Evolutionary conservation across 2,329 filamentous ascomycete genomes (phyloP), one percentile per base, ranked within the genome.

Genomic region (Ilyonectria robusta): DNA sequence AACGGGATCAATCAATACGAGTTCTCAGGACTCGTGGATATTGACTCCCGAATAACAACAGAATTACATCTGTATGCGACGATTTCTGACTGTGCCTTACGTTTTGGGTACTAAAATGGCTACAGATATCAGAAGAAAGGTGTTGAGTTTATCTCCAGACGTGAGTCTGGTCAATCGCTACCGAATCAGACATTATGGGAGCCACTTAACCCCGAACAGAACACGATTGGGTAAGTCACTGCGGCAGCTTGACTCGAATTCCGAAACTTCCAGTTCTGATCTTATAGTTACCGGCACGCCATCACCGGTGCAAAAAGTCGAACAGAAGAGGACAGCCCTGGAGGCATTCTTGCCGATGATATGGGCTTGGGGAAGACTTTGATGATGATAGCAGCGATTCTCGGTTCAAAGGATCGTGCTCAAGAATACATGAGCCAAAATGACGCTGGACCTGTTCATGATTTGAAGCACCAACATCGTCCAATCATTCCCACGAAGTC

Each of bases 331-430:
- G 59, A 62, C 15, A 17, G 37, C 35, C 23, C 31, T 2, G 59
- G 59, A 2, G 59, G 59, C 17, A 62, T 62, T 55, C 50, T 62
- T 26, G 59, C 59, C 5, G 59, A 62, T 31, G 59, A 55, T 13
- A 62, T 62, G 59, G 59, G 59, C 6, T 21, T 62, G 4, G 59
- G 59, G n/a, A 62, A 62, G 40, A 62, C 48, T 2, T 9, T 62
- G 26, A 62, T 19, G 10, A 62, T 51, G 26, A 51, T 62, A 10
- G 23, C 59, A 1, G 37, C 37, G 8, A 62, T 62, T 11, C 15
- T 47, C 19, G n/a, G 26, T 13, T 55, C 48, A 23, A 42, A 40
- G 8, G 10, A 23, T 29, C 44, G 15, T 31, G 33, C 57, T 13
- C 19, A 26, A 5, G 15, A 19, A 42, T 26, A 6, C 26, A 23